phyloP scores from a whole-genome alignment of 2,329 filamentous ascomycete genomes.

The Aspergillus texensis region DNA sequence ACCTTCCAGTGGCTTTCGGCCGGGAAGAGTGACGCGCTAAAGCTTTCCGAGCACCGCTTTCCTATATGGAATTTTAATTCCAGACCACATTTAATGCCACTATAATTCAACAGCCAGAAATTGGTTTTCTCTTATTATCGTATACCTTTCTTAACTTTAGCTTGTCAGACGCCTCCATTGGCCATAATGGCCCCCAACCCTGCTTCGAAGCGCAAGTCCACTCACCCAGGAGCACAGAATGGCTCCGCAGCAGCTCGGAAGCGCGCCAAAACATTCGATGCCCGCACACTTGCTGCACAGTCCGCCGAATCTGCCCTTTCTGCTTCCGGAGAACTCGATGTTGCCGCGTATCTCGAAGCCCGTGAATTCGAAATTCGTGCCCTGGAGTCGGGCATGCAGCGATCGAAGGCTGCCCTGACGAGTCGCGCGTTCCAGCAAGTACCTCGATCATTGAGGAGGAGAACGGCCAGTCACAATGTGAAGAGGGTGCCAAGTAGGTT shows the following conservation, averaged over 20 bases:
- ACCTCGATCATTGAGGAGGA: slow-evolving; percentile 77
- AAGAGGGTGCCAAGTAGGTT: slow-evolving; percentile 83
- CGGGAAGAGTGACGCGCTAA: slow-evolving; percentile 27
- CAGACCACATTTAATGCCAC: neutral
- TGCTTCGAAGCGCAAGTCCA: slow-evolving; percentile 37
- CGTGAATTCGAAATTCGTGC: slow-evolving; percentile 89
- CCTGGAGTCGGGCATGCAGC: slow-evolving; percentile 78
- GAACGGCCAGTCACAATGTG: slow-evolving; percentile 93
- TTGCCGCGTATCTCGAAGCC: slow-evolving; percentile 80
- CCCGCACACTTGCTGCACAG: slow-evolving; percentile 48
- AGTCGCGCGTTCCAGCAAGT: slow-evolving; percentile 88
- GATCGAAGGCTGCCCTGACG: slow-evolving; percentile 65
- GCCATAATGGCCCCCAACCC: slow-evolving; percentile 36
- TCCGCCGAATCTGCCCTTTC: slow-evolving; percentile 53
- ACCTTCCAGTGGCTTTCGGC: slow-evolving; percentile 16
- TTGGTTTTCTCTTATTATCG: neutral
- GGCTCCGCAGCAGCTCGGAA: slow-evolving; percentile 38
- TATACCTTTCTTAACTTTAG: neutral
- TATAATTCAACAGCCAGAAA: neutral
- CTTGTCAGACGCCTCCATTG: neutral
- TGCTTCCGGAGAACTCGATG: slow-evolving; percentile 75
- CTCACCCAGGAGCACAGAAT: slow-evolving; percentile 22
- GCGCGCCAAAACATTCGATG: slow-evolving; percentile 47
- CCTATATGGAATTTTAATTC: slow-evolving; percentile 5
- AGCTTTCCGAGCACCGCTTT: slow-evolving; percentile 14